Evolutionary conservation across 2,329 filamentous ascomycete species (phyloP), one percentile per base, ranked within the genome.

Genomic region (Colletotrichum sp.): DNA sequence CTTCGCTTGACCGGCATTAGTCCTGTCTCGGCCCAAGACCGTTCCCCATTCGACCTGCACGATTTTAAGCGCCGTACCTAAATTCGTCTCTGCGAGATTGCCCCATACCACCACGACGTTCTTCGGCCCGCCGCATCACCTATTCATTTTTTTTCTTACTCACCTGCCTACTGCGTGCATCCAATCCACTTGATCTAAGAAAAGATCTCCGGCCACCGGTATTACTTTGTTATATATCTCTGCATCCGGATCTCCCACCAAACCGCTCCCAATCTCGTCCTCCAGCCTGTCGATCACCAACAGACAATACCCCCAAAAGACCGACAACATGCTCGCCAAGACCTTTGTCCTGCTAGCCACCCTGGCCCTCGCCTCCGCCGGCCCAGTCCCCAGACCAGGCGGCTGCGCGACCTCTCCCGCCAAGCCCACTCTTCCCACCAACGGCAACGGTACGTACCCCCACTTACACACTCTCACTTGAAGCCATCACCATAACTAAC

Each of bases 361-460:
- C 44, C 83, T 84, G 75, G 81, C 82, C 75, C 76, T 85, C 77
- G 80, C 79, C 75, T 74, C 80, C 70, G 83, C 80, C 76, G 81
- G 80, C 32, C 85, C 81, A 36, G 68, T 81, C 60, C 63, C 64
- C 26, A 78, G 60, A 71, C 76, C 55, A 64, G 66, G 71, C 44
- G 68, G 77, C 32, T 82, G 79, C 44, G 73, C 76, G 32, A 68
- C 77, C 24, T 76, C 73, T 26, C 75, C 79, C 16, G 36, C 48
- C n/a, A 78, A 78, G 18, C 82, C 84, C 59, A 80, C 77, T 26
- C 81, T 90, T 16, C 88, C 87, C 36, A 81, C 81, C 68, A 88
- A 81, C 24, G 85, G 84, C 59, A 82, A 81, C 77, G 79, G 84
- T 85, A 81, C 81, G 84, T 83, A 52, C 30, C 64, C 64, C 4